A percentile compares a stretch with the other conserved stretches of the same genome.
Evolutionary conservation across 2,329 filamentous ascomycete species (phyloP).

Genomic region (Monilinia aucupariae): DNA sequence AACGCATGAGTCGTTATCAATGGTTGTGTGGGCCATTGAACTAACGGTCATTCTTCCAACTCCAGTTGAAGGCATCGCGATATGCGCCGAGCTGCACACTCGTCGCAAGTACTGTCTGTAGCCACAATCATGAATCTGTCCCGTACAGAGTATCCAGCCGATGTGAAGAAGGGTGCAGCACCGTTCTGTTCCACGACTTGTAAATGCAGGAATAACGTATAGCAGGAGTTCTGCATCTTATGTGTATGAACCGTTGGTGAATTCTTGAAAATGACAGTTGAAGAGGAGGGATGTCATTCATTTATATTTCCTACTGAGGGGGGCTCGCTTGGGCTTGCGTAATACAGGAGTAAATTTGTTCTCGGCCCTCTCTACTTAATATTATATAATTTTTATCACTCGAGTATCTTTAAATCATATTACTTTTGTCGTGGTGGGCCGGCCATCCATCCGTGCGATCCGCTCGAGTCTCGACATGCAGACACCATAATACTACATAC

Average conservation of each 20-base stretch:
- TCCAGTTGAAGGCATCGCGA: not conserved
- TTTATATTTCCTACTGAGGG: constrained; percentile 2
- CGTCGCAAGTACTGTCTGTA: no score
- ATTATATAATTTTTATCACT: no score
- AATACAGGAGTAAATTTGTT: no score
- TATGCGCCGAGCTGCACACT: not conserved
- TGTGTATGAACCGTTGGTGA: not conserved
- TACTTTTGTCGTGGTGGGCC: no score
- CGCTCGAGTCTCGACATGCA: no score
- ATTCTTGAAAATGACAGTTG: not conserved
- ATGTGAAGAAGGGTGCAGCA: not conserved
- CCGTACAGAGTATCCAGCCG: not conserved
- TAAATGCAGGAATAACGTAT: not conserved
- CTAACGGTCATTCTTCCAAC: not conserved
- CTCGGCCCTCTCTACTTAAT: not conserved
- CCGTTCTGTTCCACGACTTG: not conserved
- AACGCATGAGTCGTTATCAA: not conserved
- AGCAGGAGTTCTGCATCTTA: no score
- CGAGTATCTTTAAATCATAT: no score
- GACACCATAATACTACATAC: no score
- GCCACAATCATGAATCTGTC: not conserved
- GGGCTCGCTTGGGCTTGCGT: constrained; percentile 1
- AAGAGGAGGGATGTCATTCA: not conserved
- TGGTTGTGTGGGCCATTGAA: not conserved
- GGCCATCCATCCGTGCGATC: no score